phyloP scores from a whole-genome alignment of 345 rosid species.

The Hibiscus syriacus region DNA sequence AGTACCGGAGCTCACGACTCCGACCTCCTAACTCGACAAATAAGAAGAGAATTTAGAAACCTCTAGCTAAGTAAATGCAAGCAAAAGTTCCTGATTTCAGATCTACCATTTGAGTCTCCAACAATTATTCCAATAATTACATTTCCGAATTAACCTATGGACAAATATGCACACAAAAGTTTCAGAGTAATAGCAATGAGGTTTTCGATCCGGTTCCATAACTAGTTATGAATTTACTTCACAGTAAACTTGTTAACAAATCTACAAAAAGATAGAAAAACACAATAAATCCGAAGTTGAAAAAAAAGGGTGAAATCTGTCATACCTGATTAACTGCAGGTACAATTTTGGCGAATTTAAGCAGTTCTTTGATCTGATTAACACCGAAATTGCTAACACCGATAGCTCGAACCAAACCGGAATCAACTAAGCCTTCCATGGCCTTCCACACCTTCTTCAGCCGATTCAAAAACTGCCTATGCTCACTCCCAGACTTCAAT shows the following conservation, averaged over 20 bases:
- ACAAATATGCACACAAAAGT: not conserved
- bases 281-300: not conserved
- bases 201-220: not conserved
- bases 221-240: not conserved
- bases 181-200: too few relatives aligned
- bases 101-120: not conserved
- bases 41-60: too few relatives aligned
- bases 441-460: conserved; percentile 59
- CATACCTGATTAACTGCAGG: conserved; percentile 61
- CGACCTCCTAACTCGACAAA: not conserved
- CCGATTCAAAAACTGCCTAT: conserved; percentile 46
- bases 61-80: not conserved
- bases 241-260: not conserved
- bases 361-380: conserved; percentile 48
- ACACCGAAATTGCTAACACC: conserved; percentile 52
- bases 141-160: not conserved
- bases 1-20: not conserved
- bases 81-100: not conserved
- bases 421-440: conserved; percentile 50
- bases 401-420: conserved; percentile 46
- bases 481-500: conserved; percentile 41
- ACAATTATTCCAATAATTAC: not conserved
- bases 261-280: not conserved
- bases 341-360: conserved; percentile 45
- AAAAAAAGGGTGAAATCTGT: not conserved